Evolutionary conservation across 345 rosid genomes (phyloP).

Genomic region (Eucalyptus pumila): DNA sequence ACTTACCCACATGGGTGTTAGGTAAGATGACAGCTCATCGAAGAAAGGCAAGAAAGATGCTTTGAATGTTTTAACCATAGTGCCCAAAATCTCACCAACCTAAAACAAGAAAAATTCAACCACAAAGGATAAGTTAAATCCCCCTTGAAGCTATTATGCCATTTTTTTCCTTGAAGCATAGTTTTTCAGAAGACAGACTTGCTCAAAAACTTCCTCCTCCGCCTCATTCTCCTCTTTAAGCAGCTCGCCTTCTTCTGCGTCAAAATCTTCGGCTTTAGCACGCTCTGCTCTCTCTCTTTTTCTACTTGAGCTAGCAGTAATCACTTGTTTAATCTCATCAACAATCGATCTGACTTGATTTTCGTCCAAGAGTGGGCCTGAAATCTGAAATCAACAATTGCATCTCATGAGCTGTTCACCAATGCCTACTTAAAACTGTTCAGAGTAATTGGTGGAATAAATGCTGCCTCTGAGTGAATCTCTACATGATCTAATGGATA

Average conservation of each 20-base stretch:
- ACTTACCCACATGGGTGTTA: slow-evolving; percentile 99
- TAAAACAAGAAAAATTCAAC: background rate
- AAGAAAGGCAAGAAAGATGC: slow-evolving; percentile 90
- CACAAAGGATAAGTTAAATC: background rate
- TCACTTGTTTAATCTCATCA: slow-evolving; percentile 85
- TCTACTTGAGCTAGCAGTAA: slow-evolving; percentile 95
- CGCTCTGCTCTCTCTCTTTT: slow-evolving; percentile 92
- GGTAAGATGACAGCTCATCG: slow-evolving; percentile 84
- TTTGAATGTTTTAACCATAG: slow-evolving; percentile 91
- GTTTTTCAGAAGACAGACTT: slow-evolving; percentile 36
- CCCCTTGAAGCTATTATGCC: background rate
- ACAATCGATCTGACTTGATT: slow-evolving; percentile 83
- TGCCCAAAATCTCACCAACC: slow-evolving; percentile 99
- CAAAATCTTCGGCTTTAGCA: slow-evolving; percentile 94
- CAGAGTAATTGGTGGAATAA: background rate
- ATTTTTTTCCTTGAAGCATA: background rate
- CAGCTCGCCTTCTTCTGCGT: slow-evolving; percentile 96
- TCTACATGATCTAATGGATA: background rate
- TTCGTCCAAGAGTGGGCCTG: slow-evolving; percentile 72
- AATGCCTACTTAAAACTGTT: background rate
- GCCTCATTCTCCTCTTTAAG: slow-evolving; percentile 98
- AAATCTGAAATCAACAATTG: slow-evolving; percentile 42
- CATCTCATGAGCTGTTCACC: background rate
- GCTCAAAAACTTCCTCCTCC: slow-evolving; percentile 99
- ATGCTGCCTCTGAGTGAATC: background rate